Base-by-base conservation (phyloP, 345 rosid genomes). In the Rhizophora mangle region DNA sequence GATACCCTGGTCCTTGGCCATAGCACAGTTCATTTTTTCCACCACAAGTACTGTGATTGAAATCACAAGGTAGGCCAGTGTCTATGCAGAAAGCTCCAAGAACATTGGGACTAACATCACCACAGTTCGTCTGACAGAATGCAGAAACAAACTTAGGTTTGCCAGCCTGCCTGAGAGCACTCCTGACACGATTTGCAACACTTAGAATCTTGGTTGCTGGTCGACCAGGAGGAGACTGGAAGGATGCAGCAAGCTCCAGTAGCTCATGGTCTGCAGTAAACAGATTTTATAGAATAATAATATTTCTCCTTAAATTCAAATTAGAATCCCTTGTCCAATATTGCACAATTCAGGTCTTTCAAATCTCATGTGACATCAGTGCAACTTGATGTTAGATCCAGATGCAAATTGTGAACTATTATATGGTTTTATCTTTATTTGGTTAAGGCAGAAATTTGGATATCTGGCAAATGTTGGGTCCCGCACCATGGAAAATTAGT, bases 1-100 rank as follows among this genome's bases (percentile, higher is more conserved):
- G 30, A 64, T 90, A 95, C 98, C 99, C 98, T 62, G 99, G 98
- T 80, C 99, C 99, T 83, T 82, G 93, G 74, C 98, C 94, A 72
- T 90, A 90, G 84, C 98, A 95, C 68, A 85, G 58, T 78, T 95
- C 96, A 46, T 92, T 95, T 85, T 86, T 92, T 60, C 99, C 96
- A 73, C 96, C 84, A 39, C 99, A 92, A 62, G 99, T 95, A 79
- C 99, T 92, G 79, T 92, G 98, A 78, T 95, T 88, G 84, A 95
- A 95, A 66, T 95, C 99, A 92, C 98, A 95, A 72, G 96, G 91
- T 70, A 88, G 86, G 29, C 92, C 99, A 69, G 91, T 84, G 87
- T 95, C 96, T 22, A 57, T 73, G 73, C 99, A 95, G 81, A 92
- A 95, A 69, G 96, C 89, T 76, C 99, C 96, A 37, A 90, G 99